Conservation (phyloP, 2,329 filamentous ascomycete genomes). For the Cordyceps sp. region DNA sequence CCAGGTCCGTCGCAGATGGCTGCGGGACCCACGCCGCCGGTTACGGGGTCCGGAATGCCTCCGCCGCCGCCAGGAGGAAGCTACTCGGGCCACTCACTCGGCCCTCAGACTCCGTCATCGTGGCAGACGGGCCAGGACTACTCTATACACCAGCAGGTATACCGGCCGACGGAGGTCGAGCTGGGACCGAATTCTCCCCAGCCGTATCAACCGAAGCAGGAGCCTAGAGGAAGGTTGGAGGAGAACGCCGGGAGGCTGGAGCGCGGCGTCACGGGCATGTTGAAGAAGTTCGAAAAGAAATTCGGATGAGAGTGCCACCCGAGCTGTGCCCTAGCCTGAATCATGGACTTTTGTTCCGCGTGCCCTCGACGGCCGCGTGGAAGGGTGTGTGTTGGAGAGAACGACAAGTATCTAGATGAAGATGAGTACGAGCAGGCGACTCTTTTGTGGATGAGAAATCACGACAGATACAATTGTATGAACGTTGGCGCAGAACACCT, state of each 20-base stretch:
- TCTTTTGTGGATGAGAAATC: too few relatives aligned
- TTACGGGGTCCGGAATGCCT: conserved; percentile 16
- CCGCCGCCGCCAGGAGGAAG: conserved; percentile 30
- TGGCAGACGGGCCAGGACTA: conserved; percentile 26
- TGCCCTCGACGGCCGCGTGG: too few relatives aligned
- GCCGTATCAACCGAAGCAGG: conserved; percentile 25
- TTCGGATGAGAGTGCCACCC: conserved; percentile 40
- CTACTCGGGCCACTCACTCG: conserved; percentile 36
- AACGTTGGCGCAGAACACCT: too few relatives aligned
- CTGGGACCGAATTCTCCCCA: conserved; percentile 14
- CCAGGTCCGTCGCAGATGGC: conserved; percentile 12
- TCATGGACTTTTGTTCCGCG: too few relatives aligned
- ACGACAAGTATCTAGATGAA: too few relatives aligned
- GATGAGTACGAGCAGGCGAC: too few relatives aligned
- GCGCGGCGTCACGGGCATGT: conserved; percentile 51
- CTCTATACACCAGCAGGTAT: conserved; percentile 50
- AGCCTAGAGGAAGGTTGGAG: conserved; percentile 38
- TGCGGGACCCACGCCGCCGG: conserved; percentile 11
- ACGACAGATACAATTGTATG: too few relatives aligned
- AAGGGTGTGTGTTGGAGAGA: too few relatives aligned
- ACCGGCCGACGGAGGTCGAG: conserved; percentile 51
- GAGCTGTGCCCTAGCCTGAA: too few relatives aligned
- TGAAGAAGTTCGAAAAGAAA: conserved; percentile 69
- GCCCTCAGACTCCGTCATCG: conserved; percentile 9
- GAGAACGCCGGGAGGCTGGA: conserved; percentile 50